Evolutionary conservation across 2,329 filamentous ascomycete species (phyloP), one percentile per base, ranked within the genome.

Genomic region (Lachnellula subtilissima): DNA sequence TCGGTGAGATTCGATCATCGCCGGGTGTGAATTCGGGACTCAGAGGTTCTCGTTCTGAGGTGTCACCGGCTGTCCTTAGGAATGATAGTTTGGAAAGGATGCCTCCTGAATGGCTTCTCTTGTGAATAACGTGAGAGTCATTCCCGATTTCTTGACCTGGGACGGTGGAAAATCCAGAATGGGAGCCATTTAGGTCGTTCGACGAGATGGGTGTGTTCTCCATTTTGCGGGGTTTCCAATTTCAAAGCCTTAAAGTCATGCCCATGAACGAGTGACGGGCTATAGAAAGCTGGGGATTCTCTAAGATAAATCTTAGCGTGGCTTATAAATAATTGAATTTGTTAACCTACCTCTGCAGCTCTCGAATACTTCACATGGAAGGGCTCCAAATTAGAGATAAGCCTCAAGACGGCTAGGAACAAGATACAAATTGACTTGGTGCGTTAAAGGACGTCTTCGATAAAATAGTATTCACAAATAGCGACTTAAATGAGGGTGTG

Each of bases 81-180:
- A 92, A 90, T 42, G 86, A 83, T 52, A 93, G 76, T 61, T 81
- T 83, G 42, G 86, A 86, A 32, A 93, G 74, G 45, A 92, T 76
- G 57, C 83, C 82, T 36, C 83, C 83, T 19, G 69, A 70, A 5
- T 66, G 39, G 37, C 50, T 67, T 58, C 70, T 66, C 61, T 64
- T 65, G 55, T 71, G 68, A 22, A 59, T 63, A 25, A 51, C 85
- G 81, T 82, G 79, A 15, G 45, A 5, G 22, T 61, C 50, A 45
- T 53, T 53, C 55, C 60, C 42, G 39, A 42, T 56, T 11, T 14
- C 40, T 25, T 14, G 19, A 17, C 22, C 35, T 8, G 23, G 49
- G 7, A 14, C 14, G 5, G 5, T 28, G 8, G 19, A 5, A 45
- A n/a, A 32, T 36, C 17, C 23, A 28, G 48, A 14, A 28, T 52